These are phyloP conservation scores for Helicostylum pulchrum DNA, from an alignment of 192 early-diverging fungal genomes.

Conservation along the genomic window DNA sequence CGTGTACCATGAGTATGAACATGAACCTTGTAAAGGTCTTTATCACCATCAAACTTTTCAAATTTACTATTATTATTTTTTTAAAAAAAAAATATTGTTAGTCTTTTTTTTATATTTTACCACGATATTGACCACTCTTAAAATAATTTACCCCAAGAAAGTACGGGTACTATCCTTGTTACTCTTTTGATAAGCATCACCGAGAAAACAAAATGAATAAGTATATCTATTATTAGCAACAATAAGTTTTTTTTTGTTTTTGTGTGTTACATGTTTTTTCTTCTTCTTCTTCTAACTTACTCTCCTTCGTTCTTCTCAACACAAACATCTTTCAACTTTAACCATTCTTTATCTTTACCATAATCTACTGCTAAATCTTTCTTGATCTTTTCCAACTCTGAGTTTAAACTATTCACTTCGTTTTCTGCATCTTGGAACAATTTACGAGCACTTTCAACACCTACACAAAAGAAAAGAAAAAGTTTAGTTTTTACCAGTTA, in stretches of 20 bases:
- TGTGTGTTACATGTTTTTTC: not conserved
- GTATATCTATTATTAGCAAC: conserved; percentile 46
- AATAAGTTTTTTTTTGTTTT: conserved; percentile 41
- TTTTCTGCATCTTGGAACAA: conserved; percentile 26
- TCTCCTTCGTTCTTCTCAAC: conserved; percentile 62
- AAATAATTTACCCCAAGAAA: conserved; percentile 45
- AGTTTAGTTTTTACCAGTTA: not conserved
- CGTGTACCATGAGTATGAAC: conserved; percentile 68
- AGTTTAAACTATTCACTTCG: conserved; percentile 27
- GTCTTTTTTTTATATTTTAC: not conserved
- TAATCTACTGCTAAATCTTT: conserved; percentile 62
- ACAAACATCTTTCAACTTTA: conserved; percentile 67
- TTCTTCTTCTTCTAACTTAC: conserved; percentile 38
- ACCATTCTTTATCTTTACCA: conserved; percentile 69
- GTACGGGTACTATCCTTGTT: conserved; percentile 57
- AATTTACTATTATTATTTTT: conserved; percentile 46
- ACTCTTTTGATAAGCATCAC: conserved; percentile 69
- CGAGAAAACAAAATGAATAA: conserved; percentile 71
- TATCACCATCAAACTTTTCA: conserved; percentile 38
- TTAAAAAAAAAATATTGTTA: not conserved
- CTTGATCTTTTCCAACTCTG: conserved; percentile 43
- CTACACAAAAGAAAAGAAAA: conserved; percentile 17
- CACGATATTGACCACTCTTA: not conserved
- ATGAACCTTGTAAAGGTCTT: conserved; percentile 56
- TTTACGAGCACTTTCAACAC: conserved; percentile 21